Evolutionary conservation across 768 basidiomycete genomes (phyloP).

Genomic region (Naganishia randhawae): DNA sequence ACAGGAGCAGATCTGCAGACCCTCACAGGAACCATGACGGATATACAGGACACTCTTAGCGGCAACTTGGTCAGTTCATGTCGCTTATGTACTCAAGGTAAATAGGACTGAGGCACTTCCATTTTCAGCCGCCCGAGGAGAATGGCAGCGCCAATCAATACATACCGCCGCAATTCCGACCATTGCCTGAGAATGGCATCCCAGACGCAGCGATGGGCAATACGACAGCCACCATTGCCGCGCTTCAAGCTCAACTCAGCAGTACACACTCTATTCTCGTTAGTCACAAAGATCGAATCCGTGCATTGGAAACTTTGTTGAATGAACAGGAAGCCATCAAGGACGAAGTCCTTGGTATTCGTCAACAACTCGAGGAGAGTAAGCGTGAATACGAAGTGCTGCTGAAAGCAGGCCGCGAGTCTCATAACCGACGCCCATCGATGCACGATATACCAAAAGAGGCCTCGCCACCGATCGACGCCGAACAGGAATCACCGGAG

Average conservation of each 20-base stretch:
- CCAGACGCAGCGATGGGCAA: conserved; percentile 45
- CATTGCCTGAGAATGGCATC: conserved; percentile 33
- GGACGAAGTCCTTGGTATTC: conserved; percentile 67
- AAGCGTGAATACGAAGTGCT: conserved; percentile 56
- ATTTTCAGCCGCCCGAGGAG: conserved; percentile 43
- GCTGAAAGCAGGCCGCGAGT: conserved; percentile 34
- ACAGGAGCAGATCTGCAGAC: conserved; percentile 80
- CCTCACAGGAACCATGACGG: conserved; percentile 72
- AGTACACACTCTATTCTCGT: conserved; percentile 78
- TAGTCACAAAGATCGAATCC: conserved; percentile 74
- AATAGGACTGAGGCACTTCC: background rate
- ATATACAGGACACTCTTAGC: conserved; percentile 87
- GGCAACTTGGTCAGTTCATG: conserved; percentile 68
- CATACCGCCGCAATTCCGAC: conserved; percentile 47
- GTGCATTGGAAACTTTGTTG: conserved; percentile 69
- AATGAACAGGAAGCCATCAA: conserved; percentile 79
- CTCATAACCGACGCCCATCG: conserved; percentile 42
- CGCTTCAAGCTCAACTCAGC: conserved; percentile 75
- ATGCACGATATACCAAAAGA: conserved; percentile 52
- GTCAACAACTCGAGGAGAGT: conserved; percentile 62
- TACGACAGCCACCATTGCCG: conserved; percentile 54
- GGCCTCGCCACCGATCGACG: background rate
- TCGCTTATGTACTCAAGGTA: background rate
- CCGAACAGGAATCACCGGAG: conserved; percentile 47
- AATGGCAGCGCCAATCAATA: conserved; percentile 45